phyloP scores from a whole-genome alignment of 2,329 filamentous ascomycete genomes.

The Colletotrichum eleusines region DNA sequence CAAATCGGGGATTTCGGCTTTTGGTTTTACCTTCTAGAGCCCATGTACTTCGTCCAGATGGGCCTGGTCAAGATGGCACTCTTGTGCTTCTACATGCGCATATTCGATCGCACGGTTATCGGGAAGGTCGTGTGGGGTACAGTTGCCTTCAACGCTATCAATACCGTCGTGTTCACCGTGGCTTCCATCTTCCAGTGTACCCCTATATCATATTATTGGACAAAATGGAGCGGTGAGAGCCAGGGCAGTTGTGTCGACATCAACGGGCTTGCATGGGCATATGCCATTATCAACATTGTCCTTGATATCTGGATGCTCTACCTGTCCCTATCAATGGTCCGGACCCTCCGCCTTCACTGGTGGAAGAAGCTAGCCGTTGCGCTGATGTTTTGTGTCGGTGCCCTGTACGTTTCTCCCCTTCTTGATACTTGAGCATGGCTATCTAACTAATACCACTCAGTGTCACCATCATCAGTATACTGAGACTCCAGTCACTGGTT shows the following conservation, averaged over 20 bases:
- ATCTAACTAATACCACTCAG: constrained; percentile 38
- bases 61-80: constrained; percentile 56
- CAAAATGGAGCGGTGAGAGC: constrained; percentile 55
- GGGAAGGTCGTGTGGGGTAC: constrained; percentile 50
- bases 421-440: neutral
- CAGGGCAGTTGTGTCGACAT: constrained; percentile 56
- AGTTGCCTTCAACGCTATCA: constrained; percentile 48
- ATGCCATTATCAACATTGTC: constrained; percentile 56
- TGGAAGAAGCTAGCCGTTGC: constrained; percentile 58
- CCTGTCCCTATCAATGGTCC: constrained; percentile 55
- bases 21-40: constrained; percentile 51
- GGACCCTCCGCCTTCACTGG: constrained; percentile 50
- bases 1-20: constrained; percentile 46
- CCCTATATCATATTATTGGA: constrained; percentile 57
- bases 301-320: constrained; percentile 59
- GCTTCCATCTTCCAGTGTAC: constrained; percentile 53
- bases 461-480: constrained; percentile 49
- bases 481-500: constrained; percentile 48
- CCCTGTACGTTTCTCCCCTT: constrained; percentile 49
- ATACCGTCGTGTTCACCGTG: constrained; percentile 50
- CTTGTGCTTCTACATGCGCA: constrained; percentile 56
- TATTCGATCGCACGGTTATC: constrained; percentile 52
- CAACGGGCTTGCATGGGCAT: constrained; percentile 56
- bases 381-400: constrained; percentile 59
- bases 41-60: constrained; percentile 55